A percentile compares a stretch with the other conserved stretches of the same genome.
Evolutionary conservation across 2,329 filamentous ascomycete genomes (phyloP).

Genomic region (Alternaria sp.): DNA sequence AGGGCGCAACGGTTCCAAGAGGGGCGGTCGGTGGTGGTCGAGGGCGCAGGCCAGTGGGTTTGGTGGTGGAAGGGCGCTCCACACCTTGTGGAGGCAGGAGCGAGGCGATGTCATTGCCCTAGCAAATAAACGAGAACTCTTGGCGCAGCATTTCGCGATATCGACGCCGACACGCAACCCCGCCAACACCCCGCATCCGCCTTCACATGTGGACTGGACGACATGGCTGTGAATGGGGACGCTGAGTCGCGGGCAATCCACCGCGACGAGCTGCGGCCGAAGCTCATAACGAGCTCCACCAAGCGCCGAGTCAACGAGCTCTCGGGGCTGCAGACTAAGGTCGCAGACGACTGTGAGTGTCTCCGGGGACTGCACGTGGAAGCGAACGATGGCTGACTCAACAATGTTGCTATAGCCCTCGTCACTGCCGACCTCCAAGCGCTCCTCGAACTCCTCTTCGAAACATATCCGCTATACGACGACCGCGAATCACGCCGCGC

Average conservation of each 20-base stretch:
- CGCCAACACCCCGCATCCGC: slow-evolving; percentile 18
- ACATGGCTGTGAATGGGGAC: slow-evolving; percentile 48
- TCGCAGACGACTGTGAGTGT: slow-evolving; percentile 52
- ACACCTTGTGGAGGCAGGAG: slow-evolving; percentile 2
- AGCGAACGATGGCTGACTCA: slow-evolving; percentile 15
- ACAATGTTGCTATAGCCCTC: slow-evolving; percentile 43
- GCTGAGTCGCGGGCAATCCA: slow-evolving; percentile 39
- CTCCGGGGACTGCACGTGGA: background rate
- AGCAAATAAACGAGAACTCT: slow-evolving; percentile 28
- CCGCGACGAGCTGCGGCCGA: slow-evolving; percentile 47
- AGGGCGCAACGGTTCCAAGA: slow-evolving; percentile 28
- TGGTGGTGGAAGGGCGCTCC: slow-evolving; percentile 21
- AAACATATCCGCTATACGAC: slow-evolving; percentile 84
- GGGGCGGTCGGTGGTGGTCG: background rate
- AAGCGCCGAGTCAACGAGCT: slow-evolving; percentile 56
- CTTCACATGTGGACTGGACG: slow-evolving; percentile 38
- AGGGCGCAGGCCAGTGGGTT: slow-evolving; percentile 8
- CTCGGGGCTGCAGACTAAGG: slow-evolving; percentile 51
- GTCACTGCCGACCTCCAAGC: slow-evolving; percentile 53
- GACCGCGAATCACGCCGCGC: slow-evolving; percentile 84
- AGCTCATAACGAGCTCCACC: slow-evolving; percentile 56
- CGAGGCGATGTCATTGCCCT: slow-evolving; percentile 25
- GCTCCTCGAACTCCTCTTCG: slow-evolving; percentile 77
- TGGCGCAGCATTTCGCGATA: slow-evolving; percentile 12
- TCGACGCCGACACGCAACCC: slow-evolving; percentile 26